Percentiles rank a stretch among this genome's conserved stretches.
phyloP scores from a whole-genome alignment of 768 basidiomycete species.

The Amanita thiersii region DNA sequence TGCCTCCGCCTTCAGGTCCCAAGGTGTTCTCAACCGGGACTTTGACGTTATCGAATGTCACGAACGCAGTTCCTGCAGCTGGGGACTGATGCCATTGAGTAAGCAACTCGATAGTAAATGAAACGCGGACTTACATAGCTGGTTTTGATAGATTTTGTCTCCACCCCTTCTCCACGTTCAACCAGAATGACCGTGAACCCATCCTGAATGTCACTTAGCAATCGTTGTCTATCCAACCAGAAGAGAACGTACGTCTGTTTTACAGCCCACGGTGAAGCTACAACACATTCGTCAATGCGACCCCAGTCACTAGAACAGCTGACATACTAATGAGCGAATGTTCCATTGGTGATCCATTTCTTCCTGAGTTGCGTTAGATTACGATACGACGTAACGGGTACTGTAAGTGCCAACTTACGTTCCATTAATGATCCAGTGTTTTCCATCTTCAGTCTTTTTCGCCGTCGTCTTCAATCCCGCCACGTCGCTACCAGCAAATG shows the following conservation, averaged over 20 bases:
- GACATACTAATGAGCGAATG: conserved; percentile 37
- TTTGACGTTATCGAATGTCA: conserved; percentile 74
- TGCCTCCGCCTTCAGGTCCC: conserved; percentile 69
- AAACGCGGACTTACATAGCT: conserved; percentile 26
- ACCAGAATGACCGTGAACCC: conserved; percentile 84
- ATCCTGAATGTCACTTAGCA: conserved; percentile 19
- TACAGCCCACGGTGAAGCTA: conserved; percentile 63
- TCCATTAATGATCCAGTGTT: conserved; percentile 75
- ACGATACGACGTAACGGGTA: conserved; percentile 2
- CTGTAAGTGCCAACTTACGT: conserved; percentile 21
- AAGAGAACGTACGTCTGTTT: conserved; percentile 34
- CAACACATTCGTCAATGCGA: conserved; percentile 1
- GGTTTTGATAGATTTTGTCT: conserved; percentile 84
- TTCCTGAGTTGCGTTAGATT: conserved; percentile 31
- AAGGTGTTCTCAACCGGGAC: conserved; percentile 82
- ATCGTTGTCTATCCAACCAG: neutral
- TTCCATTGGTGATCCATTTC: conserved; percentile 82
- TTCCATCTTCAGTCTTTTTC: conserved; percentile 70
- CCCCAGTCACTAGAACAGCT: neutral
- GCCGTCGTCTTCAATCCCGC: conserved; percentile 67
- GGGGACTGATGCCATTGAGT: conserved; percentile 38
- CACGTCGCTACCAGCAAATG: conserved; percentile 83
- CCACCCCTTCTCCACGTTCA: conserved; percentile 73
- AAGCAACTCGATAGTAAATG: conserved; percentile 3
- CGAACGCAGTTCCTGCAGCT: conserved; percentile 74